Percentiles rank a stretch among this genome's conserved stretches.
Evolutionary conservation across 257 asterid species (phyloP).

Genomic region (Primulina tabacum): DNA sequence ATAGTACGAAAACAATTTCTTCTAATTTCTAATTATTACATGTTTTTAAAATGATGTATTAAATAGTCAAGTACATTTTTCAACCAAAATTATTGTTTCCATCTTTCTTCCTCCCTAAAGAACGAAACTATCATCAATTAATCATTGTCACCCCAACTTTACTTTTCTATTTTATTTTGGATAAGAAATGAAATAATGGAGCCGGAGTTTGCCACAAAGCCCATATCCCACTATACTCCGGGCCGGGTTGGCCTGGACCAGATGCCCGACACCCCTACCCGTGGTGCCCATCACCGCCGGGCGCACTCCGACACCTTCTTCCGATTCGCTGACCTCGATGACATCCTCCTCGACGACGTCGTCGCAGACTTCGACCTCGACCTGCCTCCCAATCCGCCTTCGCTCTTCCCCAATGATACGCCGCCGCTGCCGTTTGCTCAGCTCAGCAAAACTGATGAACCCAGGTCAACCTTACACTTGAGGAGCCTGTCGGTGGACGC

Average conservation of each 20-base stretch:
- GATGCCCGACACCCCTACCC: constrained; percentile 73
- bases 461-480: constrained; percentile 41
- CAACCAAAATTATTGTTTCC: constrained; percentile 18
- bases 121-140: neutral
- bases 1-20: too few relatives aligned
- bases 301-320: constrained; percentile 84
- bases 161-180: neutral
- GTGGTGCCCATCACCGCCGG: constrained; percentile 72
- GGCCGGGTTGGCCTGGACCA: constrained; percentile 60
- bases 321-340: constrained; percentile 75
- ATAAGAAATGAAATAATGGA: constrained; percentile 41
- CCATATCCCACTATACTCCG: constrained; percentile 36
- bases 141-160: neutral
- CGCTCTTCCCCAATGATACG: constrained; percentile 31
- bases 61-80: constrained; percentile 12
- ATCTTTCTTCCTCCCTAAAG: constrained; percentile 1
- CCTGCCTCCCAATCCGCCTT: constrained; percentile 32
- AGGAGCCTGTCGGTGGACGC: constrained; percentile 86
- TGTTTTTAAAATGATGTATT: too few relatives aligned
- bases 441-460: constrained; percentile 29
- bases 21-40: too few relatives aligned
- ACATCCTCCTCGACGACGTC: constrained; percentile 62
- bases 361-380: constrained; percentile 51
- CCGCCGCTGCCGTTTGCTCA: constrained; percentile 32
- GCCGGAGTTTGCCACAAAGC: constrained; percentile 52